Evolutionary conservation across 768 basidiomycete species (phyloP), one percentile per base, ranked within the genome.

Genomic region (Asterophora parasitica): DNA sequence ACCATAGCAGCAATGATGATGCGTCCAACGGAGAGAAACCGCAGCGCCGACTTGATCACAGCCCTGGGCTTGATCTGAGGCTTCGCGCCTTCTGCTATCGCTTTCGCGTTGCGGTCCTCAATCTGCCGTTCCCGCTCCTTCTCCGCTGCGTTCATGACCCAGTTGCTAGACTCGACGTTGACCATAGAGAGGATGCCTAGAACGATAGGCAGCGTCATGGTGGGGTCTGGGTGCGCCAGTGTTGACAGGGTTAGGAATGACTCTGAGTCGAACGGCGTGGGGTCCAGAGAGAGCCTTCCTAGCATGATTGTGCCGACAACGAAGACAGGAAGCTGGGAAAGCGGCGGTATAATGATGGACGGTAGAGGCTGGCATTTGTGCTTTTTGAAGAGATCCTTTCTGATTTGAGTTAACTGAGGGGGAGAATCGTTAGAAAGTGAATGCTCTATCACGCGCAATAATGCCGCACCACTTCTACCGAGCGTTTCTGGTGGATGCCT

Each of bases 161-260:
- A 89, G 33, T 77, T 77, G 30, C 81, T 77, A 7, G 84, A 81
- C 59, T 92, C 89, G 9, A 88, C 83, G 53, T 89, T 90, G 2
- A 83, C 84, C 70, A 91, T 72, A 8, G 85, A 88, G 33, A 88
- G 61, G 38, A 90, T 62, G 6, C 89, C 89, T 16, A 90, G 70
- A 2, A 77, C 66, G 42, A 91, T 80, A 2, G 89, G 89, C 1
- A 91, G 62, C 10, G 77, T 66, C 58, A 76, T 76, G 0, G 87
- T 88, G 23, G 84, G 75, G 61, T 92, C 89, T 8, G 83, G 71
- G 59, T 85, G 82, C 9, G 80, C 69, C 41, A 91, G 68, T 3
- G 83, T 81, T 4, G 85, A 77, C 31, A 92, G 73, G 0, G 85
- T 85, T 31, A 88, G 61, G 66, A 91, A 88, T 6, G 84, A 76